These are phyloP conservation scores for Geotrichum australiense DNA, from an alignment of 1,139 yeast genomes.

Conservation along the genomic window DNA sequence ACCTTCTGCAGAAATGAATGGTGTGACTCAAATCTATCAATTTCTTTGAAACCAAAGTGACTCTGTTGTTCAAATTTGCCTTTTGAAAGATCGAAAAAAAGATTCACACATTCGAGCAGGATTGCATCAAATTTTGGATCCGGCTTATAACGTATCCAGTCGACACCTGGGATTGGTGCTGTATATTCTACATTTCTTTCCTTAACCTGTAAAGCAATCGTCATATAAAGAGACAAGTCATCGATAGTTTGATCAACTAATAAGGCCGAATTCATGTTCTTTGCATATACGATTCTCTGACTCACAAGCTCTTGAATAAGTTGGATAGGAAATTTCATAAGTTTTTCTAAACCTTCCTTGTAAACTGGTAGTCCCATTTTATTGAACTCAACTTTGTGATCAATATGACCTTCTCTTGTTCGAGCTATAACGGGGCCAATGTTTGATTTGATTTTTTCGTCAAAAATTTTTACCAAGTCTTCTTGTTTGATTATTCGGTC, in stretches of 20 bases:
- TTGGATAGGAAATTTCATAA: slow-evolving; percentile 71
- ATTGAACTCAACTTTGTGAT: slow-evolving; percentile 56
- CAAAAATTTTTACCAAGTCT: slow-evolving; percentile 62
- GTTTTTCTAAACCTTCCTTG: slow-evolving; percentile 55
- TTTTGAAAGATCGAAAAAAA: slow-evolving; percentile 62
- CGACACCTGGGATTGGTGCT: slow-evolving; percentile 51
- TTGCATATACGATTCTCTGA: slow-evolving; percentile 70
- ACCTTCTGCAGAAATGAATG: slow-evolving; percentile 70
- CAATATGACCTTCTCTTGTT: slow-evolving; percentile 64
- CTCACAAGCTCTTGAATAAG: slow-evolving; percentile 75
- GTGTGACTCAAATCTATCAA: slow-evolving; percentile 72
- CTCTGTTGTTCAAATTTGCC: slow-evolving; percentile 62
- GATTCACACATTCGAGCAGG: slow-evolving; percentile 66
- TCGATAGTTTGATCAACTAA: slow-evolving; percentile 92
- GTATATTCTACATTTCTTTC: slow-evolving; percentile 59
- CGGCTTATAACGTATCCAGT: slow-evolving; percentile 68
- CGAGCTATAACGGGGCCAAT: slow-evolving; percentile 70
- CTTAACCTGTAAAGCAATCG: slow-evolving; percentile 69
- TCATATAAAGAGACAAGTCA: slow-evolving; percentile 72
- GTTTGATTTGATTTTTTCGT: slow-evolving; percentile 47
- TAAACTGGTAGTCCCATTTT: slow-evolving; percentile 71
- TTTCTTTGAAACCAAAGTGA: slow-evolving; percentile 70
- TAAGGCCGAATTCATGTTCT: slow-evolving; percentile 76
- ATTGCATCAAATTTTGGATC: slow-evolving; percentile 66
- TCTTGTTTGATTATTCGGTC: slow-evolving; percentile 78